Evolutionary conservation across 1,284 basidiomycete species (phyloP).

Genomic region (Heterobasidion parviporum): DNA sequence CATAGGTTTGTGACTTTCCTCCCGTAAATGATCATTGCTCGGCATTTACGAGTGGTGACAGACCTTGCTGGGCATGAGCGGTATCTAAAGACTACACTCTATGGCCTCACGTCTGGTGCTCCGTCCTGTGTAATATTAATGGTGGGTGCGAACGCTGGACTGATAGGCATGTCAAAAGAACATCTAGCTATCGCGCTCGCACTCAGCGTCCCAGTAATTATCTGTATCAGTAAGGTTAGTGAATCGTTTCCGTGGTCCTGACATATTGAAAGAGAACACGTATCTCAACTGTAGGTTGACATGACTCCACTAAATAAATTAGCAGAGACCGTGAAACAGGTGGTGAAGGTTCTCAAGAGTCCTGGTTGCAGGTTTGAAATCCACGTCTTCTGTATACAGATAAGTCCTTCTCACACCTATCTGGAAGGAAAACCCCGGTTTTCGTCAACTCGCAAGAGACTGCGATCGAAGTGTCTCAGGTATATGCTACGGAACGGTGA

Average conservation of each 20-base stretch:
- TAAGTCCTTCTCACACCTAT: conserved; percentile 1
- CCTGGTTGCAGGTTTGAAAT: conserved; percentile 77
- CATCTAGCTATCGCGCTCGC: conserved; percentile 94
- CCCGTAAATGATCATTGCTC: not conserved
- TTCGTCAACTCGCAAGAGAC: conserved; percentile 71
- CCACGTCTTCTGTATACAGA: conserved; percentile 1
- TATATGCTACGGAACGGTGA: conserved; percentile 64
- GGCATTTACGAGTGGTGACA: conserved; percentile 19
- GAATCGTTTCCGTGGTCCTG: not conserved
- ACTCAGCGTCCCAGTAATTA: conserved; percentile 87
- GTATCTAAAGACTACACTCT: conserved; percentile 90
- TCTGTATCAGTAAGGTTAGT: conserved; percentile 87
- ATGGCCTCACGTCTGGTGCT: conserved; percentile 89
- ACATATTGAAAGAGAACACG: not conserved
- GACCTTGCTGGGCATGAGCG: conserved; percentile 89
- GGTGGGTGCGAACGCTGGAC: conserved; percentile 90
- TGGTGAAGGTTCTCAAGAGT: conserved; percentile 87
- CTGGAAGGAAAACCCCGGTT: conserved; percentile 63
- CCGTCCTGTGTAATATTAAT: conserved; percentile 96
- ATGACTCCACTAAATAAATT: conserved; percentile 95
- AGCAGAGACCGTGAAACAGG: conserved; percentile 86
- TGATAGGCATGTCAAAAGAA: conserved; percentile 98
- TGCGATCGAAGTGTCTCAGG: conserved; percentile 70
- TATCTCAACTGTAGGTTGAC: conserved; percentile 62
- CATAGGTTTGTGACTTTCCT: conserved; percentile 49